Base-by-base conservation (phyloP, 441 rosid genomes). In the Erysimum cheiri region DNA sequence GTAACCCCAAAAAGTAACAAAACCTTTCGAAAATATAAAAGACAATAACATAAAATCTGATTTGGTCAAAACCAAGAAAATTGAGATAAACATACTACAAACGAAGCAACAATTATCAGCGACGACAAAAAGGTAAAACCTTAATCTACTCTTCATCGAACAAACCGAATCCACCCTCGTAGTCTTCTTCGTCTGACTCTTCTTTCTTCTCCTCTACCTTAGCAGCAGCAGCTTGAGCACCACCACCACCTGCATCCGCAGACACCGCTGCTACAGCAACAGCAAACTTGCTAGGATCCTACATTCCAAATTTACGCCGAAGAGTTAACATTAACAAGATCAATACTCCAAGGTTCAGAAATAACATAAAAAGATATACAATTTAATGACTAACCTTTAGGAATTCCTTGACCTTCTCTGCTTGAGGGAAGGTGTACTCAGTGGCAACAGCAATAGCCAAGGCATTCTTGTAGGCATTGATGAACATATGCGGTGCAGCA, bases 171-270 rank as follows among this genome's bases (percentile, higher is more conserved):
- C 93, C 97, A 90, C 79, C 79, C 7, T 49, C 69, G 4, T 76
- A 76, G 59, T 88, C 82, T 64, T 95, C 97, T 1, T 90, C 99
- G 37, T 95, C 99, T 1, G 96, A 87, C 80, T 90, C 99, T 1
- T 78, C 94, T 6, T 87, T 77, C 74, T 77, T 77, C 77, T 73
- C 78, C 72, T 79, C 83, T 63, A 19, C 77, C 60, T 77, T 78
- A 33, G 77, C 79, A 35, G 77, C 82, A 49, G 70, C 73, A 1
- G 80, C 65, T 0, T 73, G 61, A 19, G 78, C 63, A 8, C 55
- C 81, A 64, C 54, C 81, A 64, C 65, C 77, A 59, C 73, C 72
- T 17, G 75, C 65, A 59, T 63, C 75, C 0, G 70, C 83, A 33
- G 77, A 64, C 12, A 64, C 78, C 0, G 75, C 69, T 0, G 74